Evolutionary conservation across 768 basidiomycete species (phyloP).

Genomic region (Scleroderma bovista): DNA sequence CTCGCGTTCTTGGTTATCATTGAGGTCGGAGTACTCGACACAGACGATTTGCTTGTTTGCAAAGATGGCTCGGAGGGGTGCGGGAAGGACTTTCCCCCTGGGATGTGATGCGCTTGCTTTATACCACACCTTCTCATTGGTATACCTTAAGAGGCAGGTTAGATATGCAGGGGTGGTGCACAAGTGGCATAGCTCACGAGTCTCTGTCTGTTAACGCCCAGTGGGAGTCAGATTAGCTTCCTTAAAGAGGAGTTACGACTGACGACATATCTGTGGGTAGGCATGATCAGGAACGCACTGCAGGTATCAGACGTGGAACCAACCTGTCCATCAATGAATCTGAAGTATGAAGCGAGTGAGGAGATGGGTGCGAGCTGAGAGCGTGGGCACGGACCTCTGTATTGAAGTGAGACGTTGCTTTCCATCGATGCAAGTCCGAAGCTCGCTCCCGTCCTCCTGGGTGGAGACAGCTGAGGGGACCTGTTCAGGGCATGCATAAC

Average conservation of each 20-base stretch:
- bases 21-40: conserved; percentile 48
- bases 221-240: conserved; percentile 5
- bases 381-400: conserved; percentile 36
- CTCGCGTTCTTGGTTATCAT: conserved; percentile 54
- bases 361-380: not conserved
- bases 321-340: conserved; percentile 54
- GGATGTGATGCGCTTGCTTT: conserved; percentile 15
- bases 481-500: not conserved
- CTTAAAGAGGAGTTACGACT: conserved; percentile 12
- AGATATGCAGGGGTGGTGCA: not conserved
- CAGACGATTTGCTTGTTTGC: conserved; percentile 43
- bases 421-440: conserved; percentile 61
- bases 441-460: conserved; percentile 38
- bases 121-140: conserved; percentile 36
- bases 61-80: conserved; percentile 33
- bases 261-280: conserved; percentile 37
- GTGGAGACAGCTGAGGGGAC: conserved; percentile 32
- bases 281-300: not conserved
- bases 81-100: conserved; percentile 29
- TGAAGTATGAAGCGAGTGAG: conserved; percentile 14
- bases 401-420: conserved; percentile 70
- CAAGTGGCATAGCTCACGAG: conserved; percentile 23
- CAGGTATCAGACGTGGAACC: conserved; percentile 19
- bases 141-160: conserved; percentile 15
- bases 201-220: conserved; percentile 32